A percentile compares a stretch with the other conserved stretches of the same genome.
phyloP scores from a whole-genome alignment of 1,139 yeast species.

The Taphrina sp. region DNA sequence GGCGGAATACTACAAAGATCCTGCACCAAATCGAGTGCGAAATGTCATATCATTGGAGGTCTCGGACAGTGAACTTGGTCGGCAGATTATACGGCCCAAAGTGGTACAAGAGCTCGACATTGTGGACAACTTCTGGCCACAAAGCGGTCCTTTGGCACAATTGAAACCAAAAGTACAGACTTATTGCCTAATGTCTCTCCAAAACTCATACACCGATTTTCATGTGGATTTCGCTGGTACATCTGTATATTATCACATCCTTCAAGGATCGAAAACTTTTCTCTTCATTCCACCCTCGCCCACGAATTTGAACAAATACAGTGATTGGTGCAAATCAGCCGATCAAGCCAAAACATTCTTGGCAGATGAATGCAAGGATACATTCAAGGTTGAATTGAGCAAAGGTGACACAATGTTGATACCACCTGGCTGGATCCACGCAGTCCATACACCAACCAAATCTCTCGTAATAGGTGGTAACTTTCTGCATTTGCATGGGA shows the following conservation, averaged over 20 bases:
- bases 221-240: constrained; percentile 93
- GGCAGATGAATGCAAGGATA: constrained; percentile 52
- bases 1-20: constrained; percentile 65
- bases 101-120: constrained; percentile 67
- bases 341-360: constrained; percentile 67
- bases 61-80: constrained; percentile 57
- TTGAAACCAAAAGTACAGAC: constrained; percentile 58
- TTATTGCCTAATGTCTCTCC: constrained; percentile 71
- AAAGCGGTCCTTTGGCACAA: constrained; percentile 41
- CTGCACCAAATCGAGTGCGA: constrained; percentile 54
- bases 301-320: constrained; percentile 59
- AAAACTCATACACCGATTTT: constrained; percentile 79
- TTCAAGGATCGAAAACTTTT: constrained; percentile 70
- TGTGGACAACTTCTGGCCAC: constrained; percentile 66
- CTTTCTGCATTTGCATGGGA: constrained; percentile 64
- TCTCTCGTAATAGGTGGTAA: constrained; percentile 86
- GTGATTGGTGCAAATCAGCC: constrained; percentile 68
- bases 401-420: constrained; percentile 77
- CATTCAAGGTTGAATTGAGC: constrained; percentile 62
- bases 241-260: constrained; percentile 80
- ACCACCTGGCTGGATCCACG: constrained; percentile 93
- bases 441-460: constrained; percentile 79
- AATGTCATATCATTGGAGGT: constrained; percentile 83
- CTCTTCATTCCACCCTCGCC: constrained; percentile 75
- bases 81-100: constrained; percentile 58